phyloP scores from a whole-genome alignment of 2,329 filamentous ascomycete genomes.

The Celoporthe dispersa region DNA sequence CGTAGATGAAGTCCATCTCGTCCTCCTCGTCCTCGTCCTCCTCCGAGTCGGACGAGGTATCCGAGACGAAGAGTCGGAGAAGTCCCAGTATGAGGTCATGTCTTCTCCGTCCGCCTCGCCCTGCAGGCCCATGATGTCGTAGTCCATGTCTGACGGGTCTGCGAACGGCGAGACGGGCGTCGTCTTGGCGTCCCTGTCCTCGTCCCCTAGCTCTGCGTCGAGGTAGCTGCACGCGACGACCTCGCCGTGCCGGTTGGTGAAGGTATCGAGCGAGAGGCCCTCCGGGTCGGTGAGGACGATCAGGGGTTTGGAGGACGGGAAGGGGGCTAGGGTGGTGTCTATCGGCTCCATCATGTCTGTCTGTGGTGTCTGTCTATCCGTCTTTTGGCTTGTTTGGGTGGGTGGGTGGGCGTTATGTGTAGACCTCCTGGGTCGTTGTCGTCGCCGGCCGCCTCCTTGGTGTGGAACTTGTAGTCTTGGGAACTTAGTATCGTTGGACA shows the following conservation, averaged over 20 bases:
- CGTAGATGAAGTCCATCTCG: slow-evolving; percentile 13
- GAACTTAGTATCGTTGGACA: neutral
- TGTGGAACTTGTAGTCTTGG: neutral
- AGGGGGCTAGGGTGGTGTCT: neutral
- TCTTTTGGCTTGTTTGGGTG: neutral
- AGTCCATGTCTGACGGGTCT: slow-evolving; percentile 15
- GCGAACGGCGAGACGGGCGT: neutral
- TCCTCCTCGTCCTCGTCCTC: slow-evolving; percentile 8
- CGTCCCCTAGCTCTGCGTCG: neutral
- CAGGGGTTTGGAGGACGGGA: neutral
- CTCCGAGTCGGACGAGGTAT: slow-evolving; percentile 6
- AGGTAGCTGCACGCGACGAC: neutral
- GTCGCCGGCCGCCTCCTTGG: too few species aligned
- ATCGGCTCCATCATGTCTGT: neutral
- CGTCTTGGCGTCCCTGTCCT: neutral
- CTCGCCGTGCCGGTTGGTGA: neutral
- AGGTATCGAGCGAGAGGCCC: slow-evolving; percentile 12
- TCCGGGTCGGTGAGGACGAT: slow-evolving; percentile 13
- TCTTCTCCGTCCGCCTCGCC: slow-evolving; percentile 9
- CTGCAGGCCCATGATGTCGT: neutral
- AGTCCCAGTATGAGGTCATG: slow-evolving; percentile 11
- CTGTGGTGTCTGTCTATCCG: neutral
- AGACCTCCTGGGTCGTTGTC: neutral
- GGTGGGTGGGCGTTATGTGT: neutral
- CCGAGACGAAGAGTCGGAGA: neutral